These are phyloP conservation scores for Acorus calamus DNA, from an alignment of 106 monocot species.

Conservation along the genomic window DNA sequence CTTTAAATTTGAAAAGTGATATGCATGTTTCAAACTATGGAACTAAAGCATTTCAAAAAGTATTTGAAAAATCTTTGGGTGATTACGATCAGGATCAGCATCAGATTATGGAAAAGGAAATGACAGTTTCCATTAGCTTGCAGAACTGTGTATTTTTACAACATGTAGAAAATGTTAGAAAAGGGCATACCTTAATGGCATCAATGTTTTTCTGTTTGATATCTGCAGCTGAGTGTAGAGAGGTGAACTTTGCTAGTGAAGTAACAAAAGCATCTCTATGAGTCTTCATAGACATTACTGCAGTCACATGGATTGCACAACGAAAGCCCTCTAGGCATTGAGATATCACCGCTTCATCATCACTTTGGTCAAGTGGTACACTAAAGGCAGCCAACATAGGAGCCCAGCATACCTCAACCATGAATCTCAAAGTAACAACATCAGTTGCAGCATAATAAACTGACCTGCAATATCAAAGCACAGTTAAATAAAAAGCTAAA, in stretches of 20 bases:
- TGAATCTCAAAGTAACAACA: too few species aligned
- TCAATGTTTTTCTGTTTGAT: conserved; percentile 98
- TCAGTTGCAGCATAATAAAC: too few species aligned
- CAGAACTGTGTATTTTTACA: too few species aligned
- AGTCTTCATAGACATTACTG: conserved; percentile 96
- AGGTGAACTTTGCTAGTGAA: conserved; percentile 97
- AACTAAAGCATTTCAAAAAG: too few species aligned
- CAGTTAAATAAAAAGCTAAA: too few species aligned
- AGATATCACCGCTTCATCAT: conserved; percentile 61
- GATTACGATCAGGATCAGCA: too few species aligned
- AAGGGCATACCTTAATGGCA: conserved; percentile 78
- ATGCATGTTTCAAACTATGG: too few species aligned
- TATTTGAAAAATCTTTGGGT: too few species aligned
- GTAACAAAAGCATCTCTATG: conserved; percentile 98
- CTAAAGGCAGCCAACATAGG: conserved; percentile 98
- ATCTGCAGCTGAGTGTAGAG: conserved; percentile 90
- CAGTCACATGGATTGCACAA: conserved; percentile 91
- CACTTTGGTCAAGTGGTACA: conserved; percentile 93
- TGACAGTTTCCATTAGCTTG: too few species aligned
- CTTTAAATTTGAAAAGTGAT: too few species aligned
- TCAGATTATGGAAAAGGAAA: too few species aligned
- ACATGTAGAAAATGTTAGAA: not conserved
- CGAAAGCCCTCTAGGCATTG: conserved; percentile 86
- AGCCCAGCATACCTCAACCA: conserved; percentile 99
- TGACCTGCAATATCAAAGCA: too few species aligned